Evolutionary conservation across 768 basidiomycete genomes (phyloP).

Genomic region (Xerocomus spinulosus): DNA sequence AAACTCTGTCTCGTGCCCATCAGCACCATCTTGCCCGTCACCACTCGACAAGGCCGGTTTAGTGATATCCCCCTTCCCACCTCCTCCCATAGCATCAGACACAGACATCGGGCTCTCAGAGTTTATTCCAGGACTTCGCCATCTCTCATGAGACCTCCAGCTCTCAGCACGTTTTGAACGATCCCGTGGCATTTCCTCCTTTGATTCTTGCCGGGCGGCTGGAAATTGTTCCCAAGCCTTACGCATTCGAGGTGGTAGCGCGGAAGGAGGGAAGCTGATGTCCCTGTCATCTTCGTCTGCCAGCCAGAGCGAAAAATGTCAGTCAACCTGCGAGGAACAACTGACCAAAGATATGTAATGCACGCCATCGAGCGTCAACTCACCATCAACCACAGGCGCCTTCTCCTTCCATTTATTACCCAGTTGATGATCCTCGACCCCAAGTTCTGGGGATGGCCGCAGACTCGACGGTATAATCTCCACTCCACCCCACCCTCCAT

Average conservation of each 20-base stretch:
- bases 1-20: constrained; percentile 30
- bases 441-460: constrained; percentile 11
- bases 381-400: constrained; percentile 18
- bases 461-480: constrained; percentile 44
- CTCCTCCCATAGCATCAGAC: constrained; percentile 5
- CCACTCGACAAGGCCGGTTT: neutral
- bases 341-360: neutral
- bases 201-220: neutral
- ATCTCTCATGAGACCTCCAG: constrained; percentile 17
- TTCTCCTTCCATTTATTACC: constrained; percentile 18
- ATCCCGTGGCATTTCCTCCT: constrained; percentile 3
- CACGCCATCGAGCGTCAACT: constrained; percentile 8
- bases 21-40: constrained; percentile 12
- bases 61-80: neutral
- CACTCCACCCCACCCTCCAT: constrained; percentile 61
- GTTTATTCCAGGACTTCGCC: constrained; percentile 19
- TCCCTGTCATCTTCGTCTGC: constrained; percentile 13
- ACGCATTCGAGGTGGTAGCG: constrained; percentile 62
- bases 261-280: constrained; percentile 8
- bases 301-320: neutral
- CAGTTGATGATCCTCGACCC: constrained; percentile 6
- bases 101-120: constrained; percentile 19
- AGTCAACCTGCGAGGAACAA: neutral
- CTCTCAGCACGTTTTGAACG: constrained; percentile 1
- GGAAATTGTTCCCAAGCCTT: constrained; percentile 38